Evolutionary conservation across 495 filamentous ascomycete genomes (phyloP).

Genomic region (Podospora didyma): DNA sequence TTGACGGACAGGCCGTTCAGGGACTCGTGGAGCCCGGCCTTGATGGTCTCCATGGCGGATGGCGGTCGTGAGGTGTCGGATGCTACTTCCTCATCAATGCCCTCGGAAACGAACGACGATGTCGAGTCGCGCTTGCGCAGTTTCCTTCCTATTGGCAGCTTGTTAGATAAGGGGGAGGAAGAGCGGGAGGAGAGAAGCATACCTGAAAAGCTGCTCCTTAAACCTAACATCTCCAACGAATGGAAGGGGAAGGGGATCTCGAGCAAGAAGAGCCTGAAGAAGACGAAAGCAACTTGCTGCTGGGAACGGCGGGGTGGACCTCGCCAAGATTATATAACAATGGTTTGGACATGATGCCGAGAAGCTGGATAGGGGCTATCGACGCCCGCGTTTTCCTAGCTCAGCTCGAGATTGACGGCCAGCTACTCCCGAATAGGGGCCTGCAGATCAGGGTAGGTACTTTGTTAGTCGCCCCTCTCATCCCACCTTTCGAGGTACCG

Average conservation of each 20-base stretch:
- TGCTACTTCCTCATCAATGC: conserved; percentile 3
- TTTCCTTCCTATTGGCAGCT: conserved; percentile 7
- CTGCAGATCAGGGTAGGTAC: too few relatives aligned
- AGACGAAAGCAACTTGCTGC: too few relatives aligned
- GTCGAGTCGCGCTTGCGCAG: conserved; percentile 18
- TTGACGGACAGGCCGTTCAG: conserved; percentile 11
- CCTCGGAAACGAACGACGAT: conserved; percentile 17
- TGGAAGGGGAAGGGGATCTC: not conserved
- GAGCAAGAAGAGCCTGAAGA: too few relatives aligned
- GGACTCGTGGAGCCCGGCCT: conserved; percentile 19
- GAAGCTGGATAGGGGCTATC: too few relatives aligned
- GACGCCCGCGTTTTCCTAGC: too few relatives aligned
- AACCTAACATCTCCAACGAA: conserved; percentile 16
- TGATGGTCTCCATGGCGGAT: conserved; percentile 24
- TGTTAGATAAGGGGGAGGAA: not conserved
- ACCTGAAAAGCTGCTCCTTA: conserved; percentile 18
- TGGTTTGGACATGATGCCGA: too few relatives aligned
- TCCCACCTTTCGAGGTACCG: too few relatives aligned
- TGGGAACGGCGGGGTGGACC: too few relatives aligned
- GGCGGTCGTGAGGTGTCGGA: not conserved
- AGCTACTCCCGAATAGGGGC: too few relatives aligned
- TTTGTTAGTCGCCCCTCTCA: too few relatives aligned
- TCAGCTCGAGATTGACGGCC: too few relatives aligned
- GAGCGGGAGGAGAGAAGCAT: not conserved
- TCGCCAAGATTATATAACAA: too few relatives aligned